A percentile compares a stretch with the other conserved stretches of the same genome.
phyloP scores from a whole-genome alignment of 345 rosid species.

The Gossypium longicalyx region DNA sequence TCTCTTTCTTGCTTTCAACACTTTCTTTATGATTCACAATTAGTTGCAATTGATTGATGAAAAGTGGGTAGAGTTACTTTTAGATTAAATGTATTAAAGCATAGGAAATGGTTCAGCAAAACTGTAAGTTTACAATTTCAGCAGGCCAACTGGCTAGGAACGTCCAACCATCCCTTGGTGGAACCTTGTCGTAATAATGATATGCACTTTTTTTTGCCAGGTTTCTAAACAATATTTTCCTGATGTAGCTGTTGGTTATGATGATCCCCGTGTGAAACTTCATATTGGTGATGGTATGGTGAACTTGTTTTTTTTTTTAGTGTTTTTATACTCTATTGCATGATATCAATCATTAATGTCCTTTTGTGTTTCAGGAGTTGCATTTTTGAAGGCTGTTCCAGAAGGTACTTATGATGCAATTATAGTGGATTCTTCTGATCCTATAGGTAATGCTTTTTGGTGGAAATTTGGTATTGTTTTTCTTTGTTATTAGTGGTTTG shows the following conservation, averaged over 20 bases:
- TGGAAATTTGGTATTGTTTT: not conserved
- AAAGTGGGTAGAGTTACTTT: not conserved
- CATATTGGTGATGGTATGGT: conserved; percentile 85
- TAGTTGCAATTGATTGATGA: not conserved
- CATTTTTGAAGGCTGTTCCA: conserved; percentile 67
- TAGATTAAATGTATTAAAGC: not conserved
- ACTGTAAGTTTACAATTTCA: not conserved
- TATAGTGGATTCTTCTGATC: conserved; percentile 94
- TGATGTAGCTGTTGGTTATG: conserved; percentile 68
- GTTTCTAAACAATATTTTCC: conserved; percentile 85
- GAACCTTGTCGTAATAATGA: not conserved
- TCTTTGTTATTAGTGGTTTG: not conserved
- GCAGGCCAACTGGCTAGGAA: not conserved
- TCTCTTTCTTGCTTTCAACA: not conserved
- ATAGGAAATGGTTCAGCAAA: not conserved
- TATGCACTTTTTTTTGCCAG: conserved; percentile 32
- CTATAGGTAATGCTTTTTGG: conserved; percentile 48
- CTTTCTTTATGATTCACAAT: not conserved
- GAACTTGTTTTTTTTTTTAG: not conserved
- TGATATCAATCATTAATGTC: not conserved
- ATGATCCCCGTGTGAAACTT: conserved; percentile 86
- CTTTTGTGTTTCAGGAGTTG: conserved; percentile 58
- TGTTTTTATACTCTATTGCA: not conserved
- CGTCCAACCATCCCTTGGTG: not conserved
- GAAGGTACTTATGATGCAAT: conserved; percentile 91